phyloP scores from a whole-genome alignment of 257 asterid genomes.

The Lavandula angustifolia region DNA sequence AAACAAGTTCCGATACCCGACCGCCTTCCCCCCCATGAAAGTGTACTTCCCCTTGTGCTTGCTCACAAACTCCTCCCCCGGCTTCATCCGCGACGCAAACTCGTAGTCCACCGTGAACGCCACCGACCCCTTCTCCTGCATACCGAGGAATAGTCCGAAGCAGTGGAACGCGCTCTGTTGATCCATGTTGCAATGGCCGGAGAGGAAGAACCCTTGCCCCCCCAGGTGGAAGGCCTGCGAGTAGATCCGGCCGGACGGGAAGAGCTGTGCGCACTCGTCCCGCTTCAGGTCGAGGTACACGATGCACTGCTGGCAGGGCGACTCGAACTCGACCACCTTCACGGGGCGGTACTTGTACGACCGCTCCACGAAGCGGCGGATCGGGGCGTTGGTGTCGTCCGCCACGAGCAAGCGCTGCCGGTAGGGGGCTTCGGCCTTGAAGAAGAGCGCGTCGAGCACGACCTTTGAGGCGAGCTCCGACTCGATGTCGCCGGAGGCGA shows the following conservation, averaged over 20 bases:
- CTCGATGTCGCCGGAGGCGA: constrained; percentile 63
- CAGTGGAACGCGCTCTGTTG: constrained; percentile 60
- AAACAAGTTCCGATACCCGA: constrained; percentile 76
- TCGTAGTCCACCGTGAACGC: constrained; percentile 65
- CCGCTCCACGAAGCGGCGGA: constrained; percentile 59
- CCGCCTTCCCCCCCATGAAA: constrained; percentile 78
- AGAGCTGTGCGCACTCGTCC: constrained; percentile 67
- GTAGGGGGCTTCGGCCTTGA: constrained; percentile 71
- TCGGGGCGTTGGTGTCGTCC: constrained; percentile 38
- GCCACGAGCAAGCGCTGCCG: constrained; percentile 61
- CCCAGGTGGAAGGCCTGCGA: constrained; percentile 88
- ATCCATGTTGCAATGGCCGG: constrained; percentile 87
- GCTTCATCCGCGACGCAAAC: constrained; percentile 62
- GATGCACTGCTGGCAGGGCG: constrained; percentile 67
- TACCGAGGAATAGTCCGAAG: constrained; percentile 81
- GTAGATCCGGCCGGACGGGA: constrained; percentile 67
- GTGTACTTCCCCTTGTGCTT: constrained; percentile 64
- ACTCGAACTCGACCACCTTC: constrained; percentile 70
- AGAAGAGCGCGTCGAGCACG: constrained; percentile 79
- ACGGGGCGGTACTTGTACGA: constrained; percentile 83
- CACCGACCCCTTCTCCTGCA: constrained; percentile 75
- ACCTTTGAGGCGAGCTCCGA: constrained; percentile 57
- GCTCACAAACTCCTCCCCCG: constrained; percentile 56
- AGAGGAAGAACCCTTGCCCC: constrained; percentile 80
- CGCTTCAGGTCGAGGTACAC: constrained; percentile 78